These are phyloP conservation scores for Golubevia sp. DNA, from an alignment of 1,284 basidiomycete genomes.

Conservation along the genomic window DNA sequence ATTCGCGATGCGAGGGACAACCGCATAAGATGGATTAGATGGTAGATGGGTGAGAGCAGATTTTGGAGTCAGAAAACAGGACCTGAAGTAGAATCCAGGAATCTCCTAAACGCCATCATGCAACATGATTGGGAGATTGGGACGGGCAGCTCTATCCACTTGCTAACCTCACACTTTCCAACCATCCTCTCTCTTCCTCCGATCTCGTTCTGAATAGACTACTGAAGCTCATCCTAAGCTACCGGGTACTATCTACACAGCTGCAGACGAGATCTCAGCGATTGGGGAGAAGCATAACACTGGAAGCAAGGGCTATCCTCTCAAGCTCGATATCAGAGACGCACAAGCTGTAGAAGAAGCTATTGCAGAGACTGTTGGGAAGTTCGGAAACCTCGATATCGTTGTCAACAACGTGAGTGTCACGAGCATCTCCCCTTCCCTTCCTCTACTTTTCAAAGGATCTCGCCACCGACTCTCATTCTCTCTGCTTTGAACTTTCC, in stretches of 20 bases:
- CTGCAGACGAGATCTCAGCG: constrained; percentile 37
- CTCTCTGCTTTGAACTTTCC: neutral
- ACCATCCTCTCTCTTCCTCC: neutral
- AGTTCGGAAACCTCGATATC: constrained; percentile 48
- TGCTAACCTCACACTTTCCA: no score
- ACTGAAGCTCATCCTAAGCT: constrained; percentile 26
- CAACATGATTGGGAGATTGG: no score
- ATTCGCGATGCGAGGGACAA: neutral
- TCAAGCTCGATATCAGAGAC: constrained; percentile 51
- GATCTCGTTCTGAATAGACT: neutral
- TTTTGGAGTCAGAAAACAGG: no score
- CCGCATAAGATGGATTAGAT: neutral
- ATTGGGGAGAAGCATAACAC: constrained; percentile 15
- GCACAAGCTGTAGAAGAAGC: constrained; percentile 35
- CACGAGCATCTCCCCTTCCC: neutral
- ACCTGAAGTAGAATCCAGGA: no score
- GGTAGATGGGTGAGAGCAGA: no score
- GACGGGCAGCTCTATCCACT: no score
- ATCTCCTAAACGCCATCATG: no score
- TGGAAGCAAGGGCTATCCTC: constrained; percentile 21
- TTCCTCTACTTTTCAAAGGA: neutral
- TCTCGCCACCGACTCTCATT: neutral
- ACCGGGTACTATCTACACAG: constrained; percentile 52
- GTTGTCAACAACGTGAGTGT: constrained; percentile 47
- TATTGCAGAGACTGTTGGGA: constrained; percentile 16